These are phyloP conservation scores for Hsuehochloa calcarea DNA, from an alignment of 176 grass and related monocot genomes.

Conservation along the genomic window DNA sequence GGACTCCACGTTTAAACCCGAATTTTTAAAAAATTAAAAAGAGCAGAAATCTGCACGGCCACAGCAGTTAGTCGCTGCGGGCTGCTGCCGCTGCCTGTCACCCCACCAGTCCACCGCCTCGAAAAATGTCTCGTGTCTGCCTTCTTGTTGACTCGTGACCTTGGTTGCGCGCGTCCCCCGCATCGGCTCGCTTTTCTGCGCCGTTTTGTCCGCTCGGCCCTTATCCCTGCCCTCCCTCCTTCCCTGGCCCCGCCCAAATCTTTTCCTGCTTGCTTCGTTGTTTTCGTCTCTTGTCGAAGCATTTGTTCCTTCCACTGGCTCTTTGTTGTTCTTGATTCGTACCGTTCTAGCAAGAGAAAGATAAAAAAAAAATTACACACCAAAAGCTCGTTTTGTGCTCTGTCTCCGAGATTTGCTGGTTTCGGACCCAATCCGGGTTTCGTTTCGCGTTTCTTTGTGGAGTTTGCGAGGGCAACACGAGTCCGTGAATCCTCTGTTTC, in stretches of 20 bases:
- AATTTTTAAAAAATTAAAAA: too few relatives aligned
- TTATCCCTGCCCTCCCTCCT: neutral
- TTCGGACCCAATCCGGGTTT: neutral
- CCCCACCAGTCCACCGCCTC: neutral
- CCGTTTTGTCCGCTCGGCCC: conserved; percentile 26
- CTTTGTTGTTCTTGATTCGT: neutral
- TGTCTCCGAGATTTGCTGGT: neutral
- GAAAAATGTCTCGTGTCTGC: neutral
- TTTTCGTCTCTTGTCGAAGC: conserved; percentile 8
- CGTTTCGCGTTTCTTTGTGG: neutral
- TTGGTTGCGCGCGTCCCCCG: neutral
- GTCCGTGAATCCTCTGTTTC: neutral
- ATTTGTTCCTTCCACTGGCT: neutral
- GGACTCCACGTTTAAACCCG: too few relatives aligned
- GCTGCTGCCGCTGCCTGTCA: neutral
- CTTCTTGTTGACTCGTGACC: neutral
- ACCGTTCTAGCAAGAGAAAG: neutral
- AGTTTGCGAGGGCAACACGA: neutral
- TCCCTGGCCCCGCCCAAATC: neutral
- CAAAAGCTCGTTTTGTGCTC: neutral
- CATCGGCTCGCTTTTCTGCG: neutral
- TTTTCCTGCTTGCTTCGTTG: neutral
- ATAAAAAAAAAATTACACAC: neutral
- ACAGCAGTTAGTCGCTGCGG: neutral
- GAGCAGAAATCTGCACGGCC: neutral